Percentiles rank a stretch among this genome's conserved stretches.
These are phyloP conservation scores for Citrus glauca DNA, from an alignment of 345 rosid species.

Conservation along the genomic window DNA sequence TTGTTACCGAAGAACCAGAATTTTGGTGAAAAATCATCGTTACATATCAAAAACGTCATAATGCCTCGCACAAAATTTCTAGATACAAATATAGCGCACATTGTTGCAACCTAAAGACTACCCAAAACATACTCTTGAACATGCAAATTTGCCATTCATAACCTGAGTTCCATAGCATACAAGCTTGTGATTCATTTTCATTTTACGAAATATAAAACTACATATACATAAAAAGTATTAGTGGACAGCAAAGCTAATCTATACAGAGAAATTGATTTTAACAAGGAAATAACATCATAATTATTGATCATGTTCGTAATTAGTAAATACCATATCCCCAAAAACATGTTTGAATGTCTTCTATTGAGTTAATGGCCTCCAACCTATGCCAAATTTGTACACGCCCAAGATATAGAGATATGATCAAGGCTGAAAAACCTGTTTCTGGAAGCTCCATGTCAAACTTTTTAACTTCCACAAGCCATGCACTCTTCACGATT, in stretches of 20 bases:
- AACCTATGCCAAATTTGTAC: not conserved
- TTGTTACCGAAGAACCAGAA: no score
- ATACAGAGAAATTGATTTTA: not conserved
- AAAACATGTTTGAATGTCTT: not conserved
- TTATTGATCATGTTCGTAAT: not conserved
- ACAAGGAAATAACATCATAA: not conserved
- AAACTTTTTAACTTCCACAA: constrained; percentile 57
- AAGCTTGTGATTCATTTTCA: not conserved
- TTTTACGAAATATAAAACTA: not conserved
- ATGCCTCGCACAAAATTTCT: no score
- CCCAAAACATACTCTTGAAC: not conserved
- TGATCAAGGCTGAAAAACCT: not conserved
- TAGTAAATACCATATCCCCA: not conserved
- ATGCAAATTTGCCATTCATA: not conserved
- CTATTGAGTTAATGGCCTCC: not conserved
- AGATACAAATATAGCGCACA: no score
- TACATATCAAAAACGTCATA: no score
- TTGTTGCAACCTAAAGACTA: not conserved
- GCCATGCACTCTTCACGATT: constrained; percentile 88
- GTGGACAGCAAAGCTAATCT: not conserved
- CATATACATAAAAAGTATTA: not conserved
- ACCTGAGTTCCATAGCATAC: not conserved
- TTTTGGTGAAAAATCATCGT: no score
- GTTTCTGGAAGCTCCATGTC: not conserved
- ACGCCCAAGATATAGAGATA: not conserved